Evolutionary conservation across 129 eudicot species (phyloP).

Genomic region (Dittrichia graveolens): DNA sequence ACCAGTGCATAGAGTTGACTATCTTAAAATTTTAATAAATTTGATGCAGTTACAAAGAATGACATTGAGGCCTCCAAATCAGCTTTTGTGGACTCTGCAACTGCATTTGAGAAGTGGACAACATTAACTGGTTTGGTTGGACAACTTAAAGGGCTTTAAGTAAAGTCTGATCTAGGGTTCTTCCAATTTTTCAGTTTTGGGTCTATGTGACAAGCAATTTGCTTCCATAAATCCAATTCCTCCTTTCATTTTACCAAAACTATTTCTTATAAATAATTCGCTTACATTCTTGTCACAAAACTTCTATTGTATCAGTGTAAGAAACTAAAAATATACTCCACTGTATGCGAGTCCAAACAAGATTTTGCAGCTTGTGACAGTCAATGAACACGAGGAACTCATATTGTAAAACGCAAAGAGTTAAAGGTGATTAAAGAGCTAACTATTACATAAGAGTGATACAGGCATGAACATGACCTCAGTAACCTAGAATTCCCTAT

Average conservation of each 20-base stretch:
- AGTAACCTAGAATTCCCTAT: conserved; percentile 41
- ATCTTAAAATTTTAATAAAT: neutral
- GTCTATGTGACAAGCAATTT: conserved; percentile 21
- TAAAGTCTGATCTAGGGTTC: conserved; percentile 4
- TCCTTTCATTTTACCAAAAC: neutral
- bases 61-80: conserved; percentile 71
- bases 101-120: conserved; percentile 93
- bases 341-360: too few relatives aligned
- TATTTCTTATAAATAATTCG: neutral
- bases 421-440: conserved; percentile 21
- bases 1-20: neutral
- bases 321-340: neutral
- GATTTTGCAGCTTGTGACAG: too few relatives aligned
- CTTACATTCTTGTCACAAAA: neutral
- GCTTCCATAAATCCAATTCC: conserved; percentile 22
- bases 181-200: conserved; percentile 16
- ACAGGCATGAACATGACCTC: conserved; percentile 38
- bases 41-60: conserved; percentile 61
- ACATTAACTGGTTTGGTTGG: conserved; percentile 68
- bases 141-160: conserved; percentile 89
- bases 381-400: neutral
- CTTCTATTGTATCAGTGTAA: neutral
- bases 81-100: conserved; percentile 90
- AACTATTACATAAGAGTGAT: conserved; percentile 33
- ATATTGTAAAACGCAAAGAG: conserved; percentile 3